Conservation (phyloP, 2,329 filamentous ascomycete species). For the Talaromyces sp. region DNA sequence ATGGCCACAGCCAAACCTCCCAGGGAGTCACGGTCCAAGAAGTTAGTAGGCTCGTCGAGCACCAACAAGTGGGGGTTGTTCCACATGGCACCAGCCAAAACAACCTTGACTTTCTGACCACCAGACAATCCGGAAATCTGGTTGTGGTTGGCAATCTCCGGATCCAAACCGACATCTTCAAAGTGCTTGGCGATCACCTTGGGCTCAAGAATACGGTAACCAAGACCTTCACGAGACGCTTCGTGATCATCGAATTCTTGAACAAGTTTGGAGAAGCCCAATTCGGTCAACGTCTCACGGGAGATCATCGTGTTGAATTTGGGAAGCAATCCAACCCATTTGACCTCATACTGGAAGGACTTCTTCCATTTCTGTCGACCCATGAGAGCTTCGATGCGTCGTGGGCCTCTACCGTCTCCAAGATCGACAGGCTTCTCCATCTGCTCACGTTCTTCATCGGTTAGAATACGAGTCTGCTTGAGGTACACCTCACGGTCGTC, state of each 20-base stretch:
- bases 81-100: constrained; percentile 94
- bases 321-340: constrained; percentile 83
- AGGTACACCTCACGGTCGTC: constrained; percentile 95
- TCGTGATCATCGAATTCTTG: constrained; percentile 99
- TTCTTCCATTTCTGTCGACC: constrained; percentile 99
- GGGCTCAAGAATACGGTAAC: constrained; percentile 88
- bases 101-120: constrained; percentile 98
- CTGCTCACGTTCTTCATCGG: constrained; percentile 76
- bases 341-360: constrained; percentile 97
- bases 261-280: constrained; percentile 86
- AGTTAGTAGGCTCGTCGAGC: constrained; percentile 97
- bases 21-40: constrained; percentile 95
- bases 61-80: constrained; percentile 98
- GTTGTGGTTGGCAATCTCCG: constrained; percentile 98
- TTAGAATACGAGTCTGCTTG: constrained; percentile 93
- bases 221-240: constrained; percentile 94
- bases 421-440: constrained; percentile 88
- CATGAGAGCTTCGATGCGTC: constrained; percentile 80
- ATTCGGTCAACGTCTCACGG: constrained; percentile 79
- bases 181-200: constrained; percentile 97
- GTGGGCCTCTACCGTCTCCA: constrained; percentile 70
- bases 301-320: constrained; percentile 93
- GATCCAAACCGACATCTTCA: constrained; percentile 90
- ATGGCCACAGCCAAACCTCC: constrained; percentile 97
- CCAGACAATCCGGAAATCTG: constrained; percentile 93